Base-by-base conservation (phyloP, 75 land plant genomes). In the Picea sitchensis region DNA sequence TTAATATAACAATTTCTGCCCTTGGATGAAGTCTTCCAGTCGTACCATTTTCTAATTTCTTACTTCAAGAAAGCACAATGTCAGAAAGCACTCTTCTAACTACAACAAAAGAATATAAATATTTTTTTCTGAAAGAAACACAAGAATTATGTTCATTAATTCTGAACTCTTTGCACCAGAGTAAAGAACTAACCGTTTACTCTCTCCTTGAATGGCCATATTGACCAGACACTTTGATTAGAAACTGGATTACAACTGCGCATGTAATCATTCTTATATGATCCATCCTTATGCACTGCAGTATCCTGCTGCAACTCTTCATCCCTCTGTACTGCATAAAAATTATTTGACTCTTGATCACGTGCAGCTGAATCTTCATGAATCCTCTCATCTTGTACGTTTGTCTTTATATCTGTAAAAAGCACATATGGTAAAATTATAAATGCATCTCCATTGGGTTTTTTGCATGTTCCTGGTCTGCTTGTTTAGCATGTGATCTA, bases 211-310 rank as follows among this genome's bases (percentile, higher is more conserved):
- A 47, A 38, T 38, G 73, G 34, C 73, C 54, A 69, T 69, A 67
- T 36, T 67, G 72, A 67, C 72, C 72, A 67, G 72, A 67, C 8
- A 36, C 41, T 6, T 36, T 18, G 72, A 36, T 34, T 34, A 17
- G 72, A 67, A 67, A 67, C 72, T 2, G 47, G 72, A 67, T 36
- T 67, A 67, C 72, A 67, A 67, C 72, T 67, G 72, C 47, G 5
- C 0, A 69, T n/a, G 23, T 69, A 18, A 18, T 69, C 73, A 38
- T 69, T 69, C 20, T 36, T 38, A 41, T 41, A 15, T 20, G 51
- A 20, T 69, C n/a, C 18, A 18, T 18, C 73, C 47, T 69, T 18
- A 8, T 47, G 7, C 8, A 41, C n/a, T 41, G 21, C 54, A 8
- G 8, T 20, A 15, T 69, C 11, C 73, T 9, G n/a, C 14, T 68